Evolutionary conservation across 2,329 filamentous ascomycete genomes (phyloP).

Genomic region (Trichoderma oligosporum): DNA sequence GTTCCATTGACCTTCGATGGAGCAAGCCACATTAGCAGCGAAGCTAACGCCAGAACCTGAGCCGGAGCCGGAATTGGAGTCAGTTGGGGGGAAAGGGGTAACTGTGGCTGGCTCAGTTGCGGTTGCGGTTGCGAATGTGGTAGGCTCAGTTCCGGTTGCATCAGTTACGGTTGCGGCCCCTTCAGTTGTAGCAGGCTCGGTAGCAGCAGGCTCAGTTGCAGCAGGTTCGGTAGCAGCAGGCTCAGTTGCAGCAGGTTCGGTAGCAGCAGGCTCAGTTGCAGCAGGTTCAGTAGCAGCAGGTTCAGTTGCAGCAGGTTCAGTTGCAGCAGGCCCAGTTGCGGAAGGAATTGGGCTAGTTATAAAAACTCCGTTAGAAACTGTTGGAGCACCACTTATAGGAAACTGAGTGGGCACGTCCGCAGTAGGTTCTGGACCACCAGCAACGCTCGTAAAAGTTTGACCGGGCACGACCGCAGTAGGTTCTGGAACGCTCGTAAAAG

Average conservation of each 20-base stretch:
- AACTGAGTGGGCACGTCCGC: neutral
- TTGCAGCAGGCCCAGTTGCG: neutral
- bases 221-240: conserved; percentile 22
- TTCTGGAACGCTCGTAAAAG: neutral
- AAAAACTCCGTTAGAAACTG: conserved; percentile 39
- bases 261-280: conserved; percentile 21
- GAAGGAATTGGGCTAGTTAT: conserved; percentile 33
- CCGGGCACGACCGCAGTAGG: neutral
- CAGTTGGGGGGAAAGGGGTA: too few species aligned
- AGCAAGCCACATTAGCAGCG: conserved; percentile 44
- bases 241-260: conserved; percentile 23
- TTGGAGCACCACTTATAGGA: conserved; percentile 4
- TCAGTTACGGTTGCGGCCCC: too few species aligned
- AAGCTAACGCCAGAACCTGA: conserved; percentile 27
- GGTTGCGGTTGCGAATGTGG: too few species aligned
- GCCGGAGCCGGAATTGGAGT: conserved; percentile 22
- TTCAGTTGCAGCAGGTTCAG: conserved; percentile 20
- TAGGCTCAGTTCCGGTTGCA: too few species aligned
- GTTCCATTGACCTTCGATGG: conserved; percentile 50
- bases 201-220: conserved; percentile 12
- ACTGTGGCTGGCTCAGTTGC: conserved; percentile 11
- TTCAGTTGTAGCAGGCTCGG: conserved; percentile 18
- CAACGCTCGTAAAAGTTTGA: neutral
- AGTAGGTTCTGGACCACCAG: neutral
- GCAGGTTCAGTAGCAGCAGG: conserved; percentile 25